Evolutionary conservation across 2,329 filamentous ascomycete species (phyloP).

Genomic region (Neofusicoccum cordaticola): DNA sequence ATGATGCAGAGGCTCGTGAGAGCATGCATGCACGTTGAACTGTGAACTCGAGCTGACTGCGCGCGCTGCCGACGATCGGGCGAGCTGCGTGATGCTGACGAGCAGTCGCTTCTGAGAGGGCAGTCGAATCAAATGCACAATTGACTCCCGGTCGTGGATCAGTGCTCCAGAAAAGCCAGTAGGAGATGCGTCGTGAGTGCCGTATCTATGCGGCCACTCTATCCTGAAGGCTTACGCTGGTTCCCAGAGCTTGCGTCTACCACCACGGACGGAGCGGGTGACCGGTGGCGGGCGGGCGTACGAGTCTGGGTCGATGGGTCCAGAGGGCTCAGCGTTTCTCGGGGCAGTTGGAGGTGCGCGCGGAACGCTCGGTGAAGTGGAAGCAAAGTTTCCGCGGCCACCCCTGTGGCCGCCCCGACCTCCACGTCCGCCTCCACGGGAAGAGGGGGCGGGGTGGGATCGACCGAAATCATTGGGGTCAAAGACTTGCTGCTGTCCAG

Average conservation of each 20-base stretch:
- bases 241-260: constrained; percentile 39
- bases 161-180: constrained; percentile 12
- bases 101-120: background rate
- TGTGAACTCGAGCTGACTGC: constrained; percentile 10
- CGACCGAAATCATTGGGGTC: constrained; percentile 51
- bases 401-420: constrained; percentile 28
- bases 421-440: constrained; percentile 22
- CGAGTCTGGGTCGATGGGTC: constrained; percentile 40
- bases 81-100: background rate
- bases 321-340: constrained; percentile 20
- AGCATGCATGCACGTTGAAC: constrained; percentile 9
- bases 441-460: constrained; percentile 23
- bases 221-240: constrained; percentile 28
- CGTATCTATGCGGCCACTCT: background rate
- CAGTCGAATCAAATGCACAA: constrained; percentile 12
- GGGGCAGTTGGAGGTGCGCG: constrained; percentile 25
- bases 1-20: constrained; percentile 4
- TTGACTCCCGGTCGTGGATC: constrained; percentile 5
- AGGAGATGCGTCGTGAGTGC: constrained; percentile 4
- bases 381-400: constrained; percentile 21
- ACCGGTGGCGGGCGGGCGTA: constrained; percentile 35
- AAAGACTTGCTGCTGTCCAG: constrained; percentile 36
- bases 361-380: constrained; percentile 23
- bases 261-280: constrained; percentile 31
- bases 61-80: background rate